Base-by-base conservation (phyloP, 2,329 filamentous ascomycete genomes). In the Microcyclospora pomicola region DNA sequence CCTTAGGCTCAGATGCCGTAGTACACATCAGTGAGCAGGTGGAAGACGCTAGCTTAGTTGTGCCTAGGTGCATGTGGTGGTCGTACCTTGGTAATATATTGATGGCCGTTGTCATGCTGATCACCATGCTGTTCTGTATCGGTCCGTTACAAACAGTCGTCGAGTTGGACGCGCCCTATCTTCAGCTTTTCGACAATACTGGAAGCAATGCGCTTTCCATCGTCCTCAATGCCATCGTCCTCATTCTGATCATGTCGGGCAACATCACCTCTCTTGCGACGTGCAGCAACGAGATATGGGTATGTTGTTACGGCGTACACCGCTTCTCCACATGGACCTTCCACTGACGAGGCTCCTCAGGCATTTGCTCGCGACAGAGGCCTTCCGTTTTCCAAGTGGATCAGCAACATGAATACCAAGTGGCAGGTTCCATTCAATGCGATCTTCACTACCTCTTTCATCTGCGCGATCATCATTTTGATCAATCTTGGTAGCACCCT, bases 351-450 rank as follows among this genome's bases (percentile, higher is more conserved):
- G n/a, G n/a, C n/a, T n/a, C n/a, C n/a, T n/a, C 43, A 47, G 46
- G 61, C 62, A 0, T 66, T 66, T 41, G 61, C 62, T 15, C 45
- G 49, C 10, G 50, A 53, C 49, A 51, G 40, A 51, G 49, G 51
- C 31, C 37, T 51, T 2, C 51, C 51, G 2, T 49, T 46, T 36
- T 43, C 42, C 5, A 31, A 31, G 11, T 51, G 49, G 46, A 43
- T 54, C 34, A 31, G 42, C 9, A 42, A 34, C 2, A 47, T 55
- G n/a, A 6, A 5, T 30, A 30, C 28, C n/a, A n/a, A n/a, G n/a
- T n/a, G n/a, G n/a, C 28, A 9, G 9, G 39, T 55, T 14, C 52
- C 52, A 2, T 39, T 44, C 9, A 51, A 53, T 34, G 45, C 51
- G 12, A 42, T 53, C 30, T 33, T 50, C 9, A 27, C 49, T 24